A percentile compares a stretch with the other conserved stretches of the same genome.
phyloP scores from a whole-genome alignment of 2,329 filamentous ascomycete species.

The Aplosporella prunicola region DNA sequence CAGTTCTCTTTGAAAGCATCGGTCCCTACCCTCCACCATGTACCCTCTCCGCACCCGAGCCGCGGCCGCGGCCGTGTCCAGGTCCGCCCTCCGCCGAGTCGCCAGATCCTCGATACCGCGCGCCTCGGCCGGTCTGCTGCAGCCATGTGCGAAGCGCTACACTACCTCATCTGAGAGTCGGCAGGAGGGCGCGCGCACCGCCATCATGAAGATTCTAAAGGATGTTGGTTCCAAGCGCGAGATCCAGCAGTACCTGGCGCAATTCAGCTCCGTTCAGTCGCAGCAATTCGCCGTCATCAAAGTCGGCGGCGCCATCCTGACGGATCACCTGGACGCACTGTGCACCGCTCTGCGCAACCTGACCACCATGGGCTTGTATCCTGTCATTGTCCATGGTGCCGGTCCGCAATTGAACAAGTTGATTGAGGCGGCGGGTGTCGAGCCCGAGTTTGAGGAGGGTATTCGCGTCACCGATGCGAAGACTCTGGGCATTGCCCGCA shows the following conservation, averaged over 20 bases:
- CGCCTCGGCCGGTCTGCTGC: slow-evolving; percentile 3
- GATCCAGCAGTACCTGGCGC: slow-evolving; percentile 92
- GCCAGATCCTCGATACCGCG: slow-evolving; percentile 9
- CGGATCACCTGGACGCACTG: slow-evolving; percentile 84
- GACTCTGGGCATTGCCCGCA: slow-evolving; percentile 81
- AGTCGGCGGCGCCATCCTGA: slow-evolving; percentile 91
- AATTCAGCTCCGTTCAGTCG: slow-evolving; percentile 92
- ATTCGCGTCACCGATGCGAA: slow-evolving; percentile 94
- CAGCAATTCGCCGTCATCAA: slow-evolving; percentile 99
- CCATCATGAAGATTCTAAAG: slow-evolving; percentile 82
- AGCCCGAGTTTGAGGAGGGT: slow-evolving; percentile 92
- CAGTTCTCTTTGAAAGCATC: too few relatives aligned
- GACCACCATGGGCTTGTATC: slow-evolving; percentile 88
- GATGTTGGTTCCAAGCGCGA: slow-evolving; percentile 95
- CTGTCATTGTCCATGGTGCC: slow-evolving; percentile 89
- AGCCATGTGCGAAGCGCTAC: slow-evolving; percentile 9
- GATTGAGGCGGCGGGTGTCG: slow-evolving; percentile 80
- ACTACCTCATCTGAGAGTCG: slow-evolving; percentile 8
- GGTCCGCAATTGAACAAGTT: slow-evolving; percentile 92
- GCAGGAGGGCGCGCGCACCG: slow-evolving; percentile 39
- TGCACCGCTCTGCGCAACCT: slow-evolving; percentile 84
- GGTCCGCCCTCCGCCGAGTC: slow-evolving; percentile 11
- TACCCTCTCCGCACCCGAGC: slow-evolving; percentile 9
- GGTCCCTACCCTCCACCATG: slow-evolving; percentile 13
- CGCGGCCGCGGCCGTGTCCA: slow-evolving; percentile 10